Base-by-base conservation (phyloP, 1,284 basidiomycete species). In the Rhodotorula sp. region DNA sequence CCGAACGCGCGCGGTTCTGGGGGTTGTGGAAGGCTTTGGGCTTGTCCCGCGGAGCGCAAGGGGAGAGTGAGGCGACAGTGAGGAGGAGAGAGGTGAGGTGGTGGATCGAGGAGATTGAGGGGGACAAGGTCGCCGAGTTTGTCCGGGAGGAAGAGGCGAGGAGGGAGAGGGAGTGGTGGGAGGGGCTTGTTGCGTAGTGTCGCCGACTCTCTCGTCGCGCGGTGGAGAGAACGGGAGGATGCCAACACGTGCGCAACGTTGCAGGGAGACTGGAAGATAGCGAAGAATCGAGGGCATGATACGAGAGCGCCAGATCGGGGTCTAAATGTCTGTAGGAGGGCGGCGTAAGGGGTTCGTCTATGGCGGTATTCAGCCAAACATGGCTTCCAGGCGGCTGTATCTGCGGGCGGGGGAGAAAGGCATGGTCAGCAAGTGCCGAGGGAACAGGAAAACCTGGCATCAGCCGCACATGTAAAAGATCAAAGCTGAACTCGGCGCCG, bases 401-500 rank as follows among this genome's bases (percentile, higher is more conserved):
- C 73, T 74, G 68, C 47, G 19, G 9, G 24, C 48, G 36, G 6
- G 19, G 24, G 32, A 17, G 39, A 5, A 22, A 1, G 2, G 7
- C 8, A 22, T 2, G 39, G 32, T 66, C 60, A 68, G 57, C n/a
- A 17, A 10, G 20, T 0, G 4, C 24, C 4, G 4, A n/a, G 7
- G 29, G 20, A 6, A 19, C 11, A 8, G 6, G 22, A 13, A 15
- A n/a, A 22, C 10, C n/a, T 19, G 19, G 5, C 10, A 4, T 5
- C 55, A 24, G 17, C 32, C 71, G 36, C 30, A 95, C 73, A 95
- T 89, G 77, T 91, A 82, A 79, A 96, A 97, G 71, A 97, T 94
- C 70, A 96, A 85, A 5, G 90, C 93, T 78, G 90, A 93, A 77
- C 90, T 92, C 2, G 94, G 94, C 62, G 94, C 88, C 1, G 90